These are phyloP conservation scores for Tetracladium marchalianum DNA, from an alignment of 495 filamentous ascomycete species.

Conservation along the genomic window DNA sequence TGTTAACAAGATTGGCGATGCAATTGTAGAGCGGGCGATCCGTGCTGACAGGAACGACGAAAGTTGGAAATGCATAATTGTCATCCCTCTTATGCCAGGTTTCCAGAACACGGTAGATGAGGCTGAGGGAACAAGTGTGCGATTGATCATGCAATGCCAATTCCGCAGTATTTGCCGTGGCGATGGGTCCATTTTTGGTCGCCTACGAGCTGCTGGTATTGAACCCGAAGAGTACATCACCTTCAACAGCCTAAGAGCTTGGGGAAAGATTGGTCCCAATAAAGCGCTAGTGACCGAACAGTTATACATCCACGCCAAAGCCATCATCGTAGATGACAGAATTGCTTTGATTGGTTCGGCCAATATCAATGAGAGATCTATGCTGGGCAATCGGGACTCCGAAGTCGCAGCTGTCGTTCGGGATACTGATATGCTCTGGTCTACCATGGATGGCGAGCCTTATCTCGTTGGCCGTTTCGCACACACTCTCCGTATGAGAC, in stretches of 20 bases:
- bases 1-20: constrained; percentile 89
- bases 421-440: constrained; percentile 90
- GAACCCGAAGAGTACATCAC: constrained; percentile 95
- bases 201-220: constrained; percentile 69
- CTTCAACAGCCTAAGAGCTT: constrained; percentile 86
- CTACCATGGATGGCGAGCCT: constrained; percentile 78
- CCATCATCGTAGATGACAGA: constrained; percentile 92
- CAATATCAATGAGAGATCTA: constrained; percentile 97
- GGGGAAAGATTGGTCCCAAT: constrained; percentile 84
- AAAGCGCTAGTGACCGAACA: constrained; percentile 87
- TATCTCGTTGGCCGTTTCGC: constrained; percentile 89
- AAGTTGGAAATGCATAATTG: constrained; percentile 85
- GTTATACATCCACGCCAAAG: constrained; percentile 97
- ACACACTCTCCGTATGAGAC: constrained; percentile 81
- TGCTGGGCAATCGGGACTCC: constrained; percentile 85
- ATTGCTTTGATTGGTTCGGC: constrained; percentile 93
- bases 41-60: constrained; percentile 76
- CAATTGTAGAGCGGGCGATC: constrained; percentile 83
- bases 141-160: constrained; percentile 96
- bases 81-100: constrained; percentile 94
- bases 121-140: constrained; percentile 86
- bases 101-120: constrained; percentile 96
- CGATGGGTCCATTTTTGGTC: constrained; percentile 84
- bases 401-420: constrained; percentile 86
- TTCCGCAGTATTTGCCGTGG: constrained; percentile 95